Conservation (phyloP, 2,329 filamentous ascomycete genomes). For the Ophiocordyceps camponoti-floridani region DNA sequence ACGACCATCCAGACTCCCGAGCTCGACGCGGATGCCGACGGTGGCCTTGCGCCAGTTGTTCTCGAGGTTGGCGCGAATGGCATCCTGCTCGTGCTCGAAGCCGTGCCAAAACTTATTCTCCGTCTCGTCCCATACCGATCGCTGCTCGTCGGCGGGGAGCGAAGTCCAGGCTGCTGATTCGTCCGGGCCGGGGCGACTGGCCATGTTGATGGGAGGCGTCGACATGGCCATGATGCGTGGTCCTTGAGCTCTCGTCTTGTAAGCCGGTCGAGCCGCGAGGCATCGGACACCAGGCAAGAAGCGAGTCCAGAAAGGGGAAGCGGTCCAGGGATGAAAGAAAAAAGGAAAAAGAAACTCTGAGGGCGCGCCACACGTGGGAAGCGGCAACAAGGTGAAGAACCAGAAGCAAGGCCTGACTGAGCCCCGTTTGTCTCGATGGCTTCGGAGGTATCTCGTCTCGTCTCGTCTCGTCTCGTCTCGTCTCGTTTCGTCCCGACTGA, state of each 20-base stretch:
- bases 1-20: constrained; percentile 11
- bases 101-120: constrained; percentile 16
- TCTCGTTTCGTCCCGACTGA: no score
- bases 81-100: constrained; percentile 10
- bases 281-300: no score
- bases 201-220: not conserved
- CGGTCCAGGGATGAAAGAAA: no score
- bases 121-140: constrained; percentile 17
- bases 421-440: not conserved
- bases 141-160: constrained; percentile 13
- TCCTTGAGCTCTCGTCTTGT: not conserved
- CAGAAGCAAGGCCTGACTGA: not conserved
- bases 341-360: no score
- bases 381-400: not conserved
- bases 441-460: not conserved
- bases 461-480: no score
- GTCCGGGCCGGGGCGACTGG: constrained; percentile 1
- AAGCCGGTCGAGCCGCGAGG: no score
- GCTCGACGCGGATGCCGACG: constrained; percentile 10
- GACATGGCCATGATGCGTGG: not conserved
- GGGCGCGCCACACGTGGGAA: no score
- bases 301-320: not conserved
- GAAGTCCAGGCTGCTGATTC: constrained; percentile 10
- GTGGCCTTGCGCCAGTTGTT: constrained; percentile 9
- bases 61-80: constrained; percentile 8